phyloP scores from a whole-genome alignment of 441 rosid species.

The Daphne laureola region DNA sequence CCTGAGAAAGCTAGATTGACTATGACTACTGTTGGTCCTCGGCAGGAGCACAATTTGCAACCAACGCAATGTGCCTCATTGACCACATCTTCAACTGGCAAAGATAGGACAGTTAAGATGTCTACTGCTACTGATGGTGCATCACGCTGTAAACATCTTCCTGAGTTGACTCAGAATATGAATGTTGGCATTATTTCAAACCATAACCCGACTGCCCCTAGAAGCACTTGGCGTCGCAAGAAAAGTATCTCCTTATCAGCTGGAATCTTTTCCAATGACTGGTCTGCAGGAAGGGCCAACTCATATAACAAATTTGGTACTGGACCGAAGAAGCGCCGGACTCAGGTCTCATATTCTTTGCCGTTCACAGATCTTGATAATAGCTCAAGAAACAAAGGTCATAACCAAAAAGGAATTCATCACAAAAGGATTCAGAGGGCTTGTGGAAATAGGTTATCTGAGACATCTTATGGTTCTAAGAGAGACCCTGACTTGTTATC shows the following conservation, averaged over 20 bases:
- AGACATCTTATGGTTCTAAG: slow-evolving; percentile 34
- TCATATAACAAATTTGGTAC: slow-evolving; percentile 43
- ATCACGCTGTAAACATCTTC: slow-evolving; percentile 25
- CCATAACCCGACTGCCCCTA: slow-evolving; percentile 74
- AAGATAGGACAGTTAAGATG: slow-evolving; percentile 23
- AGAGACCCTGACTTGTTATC: slow-evolving; percentile 51
- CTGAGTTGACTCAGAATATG: slow-evolving; percentile 41
- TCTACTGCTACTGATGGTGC: slow-evolving; percentile 29
- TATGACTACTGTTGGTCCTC: slow-evolving; percentile 16
- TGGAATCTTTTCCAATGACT: slow-evolving; percentile 47
- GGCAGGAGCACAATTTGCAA: slow-evolving; percentile 26
- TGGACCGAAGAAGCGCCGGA: slow-evolving; percentile 77
- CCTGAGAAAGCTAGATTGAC: slow-evolving; percentile 24
- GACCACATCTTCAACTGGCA: slow-evolving; percentile 22
- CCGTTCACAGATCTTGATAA: slow-evolving; percentile 55
- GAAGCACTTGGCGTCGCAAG: slow-evolving; percentile 63
- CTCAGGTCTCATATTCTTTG: slow-evolving; percentile 69
- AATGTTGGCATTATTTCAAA: slow-evolving; percentile 47
- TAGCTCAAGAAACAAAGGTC: slow-evolving; percentile 40
- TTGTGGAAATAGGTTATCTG: slow-evolving; percentile 42
- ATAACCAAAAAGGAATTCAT: slow-evolving; percentile 43
- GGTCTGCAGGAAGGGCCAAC: slow-evolving; percentile 59
- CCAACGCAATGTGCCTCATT: slow-evolving; percentile 18
- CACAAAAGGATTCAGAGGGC: slow-evolving; percentile 66
- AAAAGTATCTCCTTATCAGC: slow-evolving; percentile 40